Conservation (phyloP, 257 asterid genomes). For the Solanum arcanum region DNA sequence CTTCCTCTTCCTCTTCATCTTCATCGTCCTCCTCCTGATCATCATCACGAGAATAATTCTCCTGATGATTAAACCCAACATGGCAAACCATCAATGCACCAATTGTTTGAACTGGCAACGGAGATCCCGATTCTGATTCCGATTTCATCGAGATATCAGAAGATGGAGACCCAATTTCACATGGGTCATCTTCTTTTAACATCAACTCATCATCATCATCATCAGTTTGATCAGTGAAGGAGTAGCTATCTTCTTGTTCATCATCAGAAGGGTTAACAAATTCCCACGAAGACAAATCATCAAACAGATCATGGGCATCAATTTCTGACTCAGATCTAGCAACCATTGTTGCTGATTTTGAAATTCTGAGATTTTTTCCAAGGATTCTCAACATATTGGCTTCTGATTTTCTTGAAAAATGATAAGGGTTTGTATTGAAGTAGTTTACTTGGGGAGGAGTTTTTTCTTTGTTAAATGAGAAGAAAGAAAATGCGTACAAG, state of each 20-base stretch:
- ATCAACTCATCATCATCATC: not conserved
- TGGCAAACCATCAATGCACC: constrained; percentile 6
- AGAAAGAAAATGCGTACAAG: not conserved
- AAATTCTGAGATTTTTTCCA: constrained; percentile 13
- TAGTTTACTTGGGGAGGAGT: not conserved
- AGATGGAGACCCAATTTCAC: constrained; percentile 10
- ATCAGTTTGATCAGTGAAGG: constrained; percentile 21
- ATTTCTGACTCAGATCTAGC: constrained; percentile 16
- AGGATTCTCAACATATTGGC: constrained; percentile 18
- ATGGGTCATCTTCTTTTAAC: constrained; percentile 1
- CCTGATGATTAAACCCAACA: constrained; percentile 1
- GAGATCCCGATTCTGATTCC: not conserved
- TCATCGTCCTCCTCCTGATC: not conserved
- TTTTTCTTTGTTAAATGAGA: not conserved
- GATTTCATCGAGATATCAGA: constrained; percentile 3
- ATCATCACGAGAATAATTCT: not conserved
- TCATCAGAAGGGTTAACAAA: constrained; percentile 60
- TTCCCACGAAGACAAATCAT: constrained; percentile 63
- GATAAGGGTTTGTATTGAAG: not conserved
- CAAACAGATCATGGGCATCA: constrained; percentile 23
- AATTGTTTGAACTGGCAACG: not conserved
- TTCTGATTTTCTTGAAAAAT: not conserved
- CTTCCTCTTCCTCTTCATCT: constrained; percentile 2
- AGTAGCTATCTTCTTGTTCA: constrained; percentile 28
- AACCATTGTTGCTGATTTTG: constrained; percentile 26